Evolutionary conservation across 352 stramenopile genomes (phyloP), one percentile per base, ranked within the genome.

Genomic region (Phytophthora citricola): DNA sequence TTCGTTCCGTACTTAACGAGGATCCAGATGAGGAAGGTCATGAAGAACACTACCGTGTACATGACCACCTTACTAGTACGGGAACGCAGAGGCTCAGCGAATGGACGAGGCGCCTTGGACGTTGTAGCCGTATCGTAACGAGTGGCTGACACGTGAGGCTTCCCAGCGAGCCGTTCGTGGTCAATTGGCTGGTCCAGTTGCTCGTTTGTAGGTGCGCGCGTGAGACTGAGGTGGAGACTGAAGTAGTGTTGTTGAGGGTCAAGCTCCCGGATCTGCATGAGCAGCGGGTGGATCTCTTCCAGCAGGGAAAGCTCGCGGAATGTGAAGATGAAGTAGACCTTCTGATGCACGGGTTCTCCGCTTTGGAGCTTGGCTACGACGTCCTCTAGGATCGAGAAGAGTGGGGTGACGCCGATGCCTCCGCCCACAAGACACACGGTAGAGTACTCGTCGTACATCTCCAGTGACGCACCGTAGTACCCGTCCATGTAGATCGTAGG

Each of bases 401-500:
- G 26, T 1, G 81, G 78, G 0, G 81, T 85, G 1, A 71, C 73
- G 9, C 78, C 81, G 32, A 86, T 87, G 38, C 81, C 78, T 3
- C 78, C 76, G n/a, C 69, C 77, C 12, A 87, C 57, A 2, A 89
- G 58, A 40, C 74, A 82, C 4, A 89, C 27, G 0, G 71, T 85
- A 14, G 57, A 49, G 51, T 82, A 87, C 31, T 81, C 49, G 10
- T 76, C 62, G 49, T 86, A 86, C 15, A 48, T 47, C 14, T 74
- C 60, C n/a, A 85, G 53, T 12, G 79, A 85, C 9, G 63, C 34
- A 5, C 75, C 76, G 55, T 90, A 90, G 70, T 70, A 87, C 26
- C 79, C 81, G 41, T 88, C 78, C 62, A 87, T 71, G 44, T 85
- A 79, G n/a, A 88, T 55, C 10, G 67, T 69, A 3, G 81, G 79